Evolutionary conservation across 148 eudicot genomes (phyloP), one percentile per base, ranked within the genome.

Genomic region (Camellia japonica): DNA sequence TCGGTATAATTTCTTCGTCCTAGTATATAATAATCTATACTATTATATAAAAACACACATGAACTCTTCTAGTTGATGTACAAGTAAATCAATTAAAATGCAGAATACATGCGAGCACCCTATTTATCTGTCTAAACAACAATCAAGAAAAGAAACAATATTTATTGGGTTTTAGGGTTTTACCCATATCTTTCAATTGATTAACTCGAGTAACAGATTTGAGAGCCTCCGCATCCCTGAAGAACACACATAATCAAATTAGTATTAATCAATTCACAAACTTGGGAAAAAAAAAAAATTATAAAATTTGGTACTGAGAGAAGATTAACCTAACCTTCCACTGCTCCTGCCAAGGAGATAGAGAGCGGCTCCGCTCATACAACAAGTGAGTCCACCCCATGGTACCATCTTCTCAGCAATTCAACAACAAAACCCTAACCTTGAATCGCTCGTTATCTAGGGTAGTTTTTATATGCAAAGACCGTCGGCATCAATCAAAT

Each of bases 281-380:
- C 16, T 55, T 72, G 71, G 15, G 38, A 1, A 1, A 30, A 30
- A 30, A 30, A 30, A 30, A 51, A 81, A 76, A 58, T 15, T 8
- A 59, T 18, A 38, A 6, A 9, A 52, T 18, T 0, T 46, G 20
- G 8, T 61, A 10, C 30, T 46, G 0, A 46, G 7, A 65, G 7
- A 65, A 55, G 38, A 4, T 6, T n/a, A 59, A 93, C 98, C 97
- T 93, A 59, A 93, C 98, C 97, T 93, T 78, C 96, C 95, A 73
- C 97, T 90, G 77, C 89, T 97, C 80, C 99, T 85, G 16, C 98
- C 99, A 19, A 97, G 93, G 68, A 97, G 87, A 75, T 92, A 97
- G 58, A 97, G 93, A 78, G 97, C 98, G 76, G 98, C 93, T 0
- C 91, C 98, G 78, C 99, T 88, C 75, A 97, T 80, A 88, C 97